phyloP scores from a whole-genome alignment of 805 yeast genomes.

The Saccharomycodes ludwigii region DNA sequence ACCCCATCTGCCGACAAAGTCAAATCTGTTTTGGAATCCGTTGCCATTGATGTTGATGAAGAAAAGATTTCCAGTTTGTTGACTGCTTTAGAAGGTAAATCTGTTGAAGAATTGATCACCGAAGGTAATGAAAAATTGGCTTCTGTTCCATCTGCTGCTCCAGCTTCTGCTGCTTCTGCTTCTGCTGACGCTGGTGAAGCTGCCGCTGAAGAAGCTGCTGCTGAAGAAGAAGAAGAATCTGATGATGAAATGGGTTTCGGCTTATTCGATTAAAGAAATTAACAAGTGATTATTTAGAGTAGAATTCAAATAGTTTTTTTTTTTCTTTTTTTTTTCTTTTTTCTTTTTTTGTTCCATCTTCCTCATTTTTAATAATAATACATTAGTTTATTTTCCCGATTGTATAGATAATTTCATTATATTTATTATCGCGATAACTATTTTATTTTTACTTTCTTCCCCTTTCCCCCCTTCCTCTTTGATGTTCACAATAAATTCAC shows the following conservation, averaged over 20 bases:
- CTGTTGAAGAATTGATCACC: slow-evolving; percentile 78
- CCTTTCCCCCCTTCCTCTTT: too few relatives aligned
- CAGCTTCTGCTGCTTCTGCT: slow-evolving; percentile 71
- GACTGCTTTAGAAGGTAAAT: slow-evolving; percentile 86
- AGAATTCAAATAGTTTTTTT: background rate
- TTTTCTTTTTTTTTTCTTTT: too few relatives aligned
- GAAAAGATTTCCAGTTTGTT: slow-evolving; percentile 72
- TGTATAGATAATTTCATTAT: too few relatives aligned
- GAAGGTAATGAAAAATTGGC: slow-evolving; percentile 95
- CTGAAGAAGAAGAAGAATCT: slow-evolving; percentile 52
- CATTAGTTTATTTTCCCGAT: too few relatives aligned
- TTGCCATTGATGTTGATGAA: slow-evolving; percentile 92
- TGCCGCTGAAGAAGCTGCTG: slow-evolving; percentile 63
- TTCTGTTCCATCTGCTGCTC: slow-evolving; percentile 96
- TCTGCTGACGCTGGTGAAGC: slow-evolving; percentile 62
- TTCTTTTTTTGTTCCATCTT: background rate
- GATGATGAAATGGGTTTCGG: slow-evolving; percentile 87
- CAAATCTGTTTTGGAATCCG: slow-evolving; percentile 80
- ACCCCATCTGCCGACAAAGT: slow-evolving; percentile 90
- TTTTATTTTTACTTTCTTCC: too few relatives aligned
- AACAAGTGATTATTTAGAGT: too few relatives aligned
- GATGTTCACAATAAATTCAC: too few relatives aligned
- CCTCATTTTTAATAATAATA: too few relatives aligned
- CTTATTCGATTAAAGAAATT: slow-evolving; percentile 78
- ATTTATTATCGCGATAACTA: too few relatives aligned